Evolutionary conservation across 257 asterid species (phyloP).

Genomic region (Solanum okadae): DNA sequence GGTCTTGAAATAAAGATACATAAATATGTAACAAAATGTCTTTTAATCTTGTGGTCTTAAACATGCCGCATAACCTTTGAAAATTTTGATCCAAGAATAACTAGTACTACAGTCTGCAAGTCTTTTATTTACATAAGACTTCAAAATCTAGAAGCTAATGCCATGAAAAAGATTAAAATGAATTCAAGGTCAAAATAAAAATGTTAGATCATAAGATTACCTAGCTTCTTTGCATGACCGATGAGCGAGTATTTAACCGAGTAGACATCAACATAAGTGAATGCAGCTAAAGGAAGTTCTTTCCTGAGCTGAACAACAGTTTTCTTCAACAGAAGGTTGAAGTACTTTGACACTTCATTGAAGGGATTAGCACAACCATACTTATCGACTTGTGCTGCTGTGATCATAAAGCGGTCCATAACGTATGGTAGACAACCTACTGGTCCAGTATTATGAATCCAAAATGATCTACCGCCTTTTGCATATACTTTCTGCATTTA

Average conservation of each 20-base stretch:
- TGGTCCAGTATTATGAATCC: slow-evolving; percentile 83
- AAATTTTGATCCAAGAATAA: background rate
- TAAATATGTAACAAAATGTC: background rate
- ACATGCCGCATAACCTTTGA: background rate
- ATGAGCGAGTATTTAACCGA: slow-evolving; percentile 50
- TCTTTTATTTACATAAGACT: background rate
- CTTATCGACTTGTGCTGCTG: slow-evolving; percentile 52
- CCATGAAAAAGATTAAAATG: background rate
- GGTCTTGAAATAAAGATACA: background rate
- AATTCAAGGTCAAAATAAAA: background rate
- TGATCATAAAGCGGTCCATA: slow-evolving; percentile 47
- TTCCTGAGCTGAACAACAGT: slow-evolving; percentile 32
- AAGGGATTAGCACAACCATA: slow-evolving; percentile 56
- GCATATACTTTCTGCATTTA: slow-evolving; percentile 28
- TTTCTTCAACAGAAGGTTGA: slow-evolving; percentile 45
- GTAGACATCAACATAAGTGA: slow-evolving; percentile 58
- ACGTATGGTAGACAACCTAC: slow-evolving; percentile 65
- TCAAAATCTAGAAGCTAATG: background rate
- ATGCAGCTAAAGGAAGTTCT: slow-evolving; percentile 57
- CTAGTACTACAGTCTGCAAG: background rate
- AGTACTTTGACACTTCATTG: slow-evolving; percentile 60
- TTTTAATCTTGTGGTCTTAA: background rate
- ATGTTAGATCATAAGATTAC: slow-evolving; percentile 8
- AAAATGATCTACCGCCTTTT: slow-evolving; percentile 57
- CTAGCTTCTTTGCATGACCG: slow-evolving; percentile 37